A percentile compares a stretch with the other conserved stretches of the same genome.
These are phyloP conservation scores for Erucastrum elatum DNA, from an alignment of 345 rosid species.

Conservation along the genomic window DNA sequence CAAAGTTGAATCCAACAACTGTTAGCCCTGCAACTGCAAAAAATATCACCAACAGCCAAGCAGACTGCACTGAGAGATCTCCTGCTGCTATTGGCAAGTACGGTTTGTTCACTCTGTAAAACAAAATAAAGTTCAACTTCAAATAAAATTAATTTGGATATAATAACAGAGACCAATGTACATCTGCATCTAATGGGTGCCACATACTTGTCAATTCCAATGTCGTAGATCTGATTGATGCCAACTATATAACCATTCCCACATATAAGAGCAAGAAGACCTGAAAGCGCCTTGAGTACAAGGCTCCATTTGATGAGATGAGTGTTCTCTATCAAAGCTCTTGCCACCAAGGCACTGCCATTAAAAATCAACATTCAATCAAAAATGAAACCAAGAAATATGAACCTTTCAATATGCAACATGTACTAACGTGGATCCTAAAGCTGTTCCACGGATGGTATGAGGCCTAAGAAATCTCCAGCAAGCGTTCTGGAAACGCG, in stretches of 20 bases:
- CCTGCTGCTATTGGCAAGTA: conserved; percentile 98
- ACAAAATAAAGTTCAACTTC: neutral
- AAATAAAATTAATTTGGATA: neutral
- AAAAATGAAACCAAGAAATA: conserved; percentile 4
- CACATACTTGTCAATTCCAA: conserved; percentile 93
- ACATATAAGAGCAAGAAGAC: conserved; percentile 85
- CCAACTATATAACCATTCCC: conserved; percentile 98
- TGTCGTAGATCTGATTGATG: conserved; percentile 96
- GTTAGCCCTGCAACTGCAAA: conserved; percentile 73
- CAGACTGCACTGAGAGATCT: conserved; percentile 87
- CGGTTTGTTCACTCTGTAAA: conserved; percentile 95
- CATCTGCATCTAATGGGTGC: neutral
- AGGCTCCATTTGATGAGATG: conserved; percentile 82
- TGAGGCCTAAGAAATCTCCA: conserved; percentile 99
- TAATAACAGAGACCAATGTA: too few species aligned
- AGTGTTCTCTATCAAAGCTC: conserved; percentile 84
- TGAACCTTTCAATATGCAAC: neutral
- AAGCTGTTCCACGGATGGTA: conserved; percentile 89
- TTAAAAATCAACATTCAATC: conserved; percentile 14
- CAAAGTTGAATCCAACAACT: conserved; percentile 70
- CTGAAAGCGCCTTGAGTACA: conserved; percentile 76
- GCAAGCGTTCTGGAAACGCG: conserved; percentile 78
- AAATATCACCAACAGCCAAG: conserved; percentile 83
- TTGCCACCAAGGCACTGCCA: conserved; percentile 90
- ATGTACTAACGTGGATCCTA: conserved; percentile 69